Percentiles rank a stretch among this genome's conserved stretches.
Conservation (phyloP, 2,329 filamentous ascomycete species). For the Delphinella strobiligena region DNA sequence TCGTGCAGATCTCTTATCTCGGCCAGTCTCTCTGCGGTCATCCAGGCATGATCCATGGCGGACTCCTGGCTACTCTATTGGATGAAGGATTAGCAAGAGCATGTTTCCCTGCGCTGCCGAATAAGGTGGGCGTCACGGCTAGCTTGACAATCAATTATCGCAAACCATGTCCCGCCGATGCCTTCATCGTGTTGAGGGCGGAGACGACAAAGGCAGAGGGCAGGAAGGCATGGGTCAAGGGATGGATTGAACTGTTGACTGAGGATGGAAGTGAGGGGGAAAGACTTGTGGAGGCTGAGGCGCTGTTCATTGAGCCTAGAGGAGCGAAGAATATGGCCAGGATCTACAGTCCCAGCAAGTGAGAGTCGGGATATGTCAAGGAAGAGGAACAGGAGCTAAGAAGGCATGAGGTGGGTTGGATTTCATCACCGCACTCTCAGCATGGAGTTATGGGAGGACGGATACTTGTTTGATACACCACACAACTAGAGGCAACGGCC, state of each 20-base stretch:
- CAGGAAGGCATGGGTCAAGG: slow-evolving; percentile 88
- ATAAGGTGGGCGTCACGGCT: slow-evolving; percentile 76
- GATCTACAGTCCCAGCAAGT: slow-evolving; percentile 3
- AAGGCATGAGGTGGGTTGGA: no score
- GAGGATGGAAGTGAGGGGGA: slow-evolving; percentile 35
- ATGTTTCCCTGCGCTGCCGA: slow-evolving; percentile 78
- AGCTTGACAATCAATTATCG: slow-evolving; percentile 74
- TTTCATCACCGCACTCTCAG: no score
- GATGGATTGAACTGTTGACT: slow-evolving; percentile 68
- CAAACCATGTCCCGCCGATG: slow-evolving; percentile 61
- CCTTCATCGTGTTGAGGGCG: slow-evolving; percentile 66
- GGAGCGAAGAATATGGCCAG: slow-evolving; percentile 48
- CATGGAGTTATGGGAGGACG: neutral
- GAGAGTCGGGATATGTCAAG: no score
- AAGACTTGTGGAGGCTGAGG: slow-evolving; percentile 70
- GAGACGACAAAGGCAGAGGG: slow-evolving; percentile 79
- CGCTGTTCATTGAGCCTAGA: slow-evolving; percentile 79
- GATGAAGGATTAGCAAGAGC: slow-evolving; percentile 83
- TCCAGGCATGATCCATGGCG: slow-evolving; percentile 81
- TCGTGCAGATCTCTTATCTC: slow-evolving; percentile 62
- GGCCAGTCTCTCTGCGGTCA: slow-evolving; percentile 77
- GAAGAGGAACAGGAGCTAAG: no score
- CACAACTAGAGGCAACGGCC: no score
- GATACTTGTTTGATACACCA: no score
- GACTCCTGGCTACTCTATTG: slow-evolving; percentile 78